A percentile compares a stretch with the other conserved stretches of the same genome.
Evolutionary conservation across 371 early-diverging fungal species (phyloP).

Genomic region (Pancytospora epiphaga): DNA sequence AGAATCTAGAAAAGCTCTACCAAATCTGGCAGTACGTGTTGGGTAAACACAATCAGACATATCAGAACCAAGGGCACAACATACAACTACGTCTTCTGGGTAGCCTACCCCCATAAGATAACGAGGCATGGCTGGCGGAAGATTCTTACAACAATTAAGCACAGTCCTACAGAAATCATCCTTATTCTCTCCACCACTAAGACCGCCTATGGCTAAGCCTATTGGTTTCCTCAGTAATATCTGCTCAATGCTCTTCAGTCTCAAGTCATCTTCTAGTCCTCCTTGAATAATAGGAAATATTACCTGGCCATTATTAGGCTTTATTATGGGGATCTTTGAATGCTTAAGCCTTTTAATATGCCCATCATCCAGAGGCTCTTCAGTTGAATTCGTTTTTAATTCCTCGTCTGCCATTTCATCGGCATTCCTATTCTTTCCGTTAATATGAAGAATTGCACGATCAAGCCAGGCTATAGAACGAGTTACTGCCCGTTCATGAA

Average conservation of each 20-base stretch:
- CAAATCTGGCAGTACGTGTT: conserved; percentile 84
- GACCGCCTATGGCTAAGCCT: conserved; percentile 83
- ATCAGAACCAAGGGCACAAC: conserved; percentile 79
- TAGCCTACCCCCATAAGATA: conserved; percentile 95
- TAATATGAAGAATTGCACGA: conserved; percentile 65
- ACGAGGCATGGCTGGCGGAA: conserved; percentile 73
- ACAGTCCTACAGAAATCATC: conserved; percentile 74
- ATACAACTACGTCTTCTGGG: conserved; percentile 79
- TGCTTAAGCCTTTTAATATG: conserved; percentile 5
- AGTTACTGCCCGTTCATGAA: conserved; percentile 80
- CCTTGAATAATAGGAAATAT: conserved; percentile 89
- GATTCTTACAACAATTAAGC: conserved; percentile 68
- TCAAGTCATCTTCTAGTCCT: conserved; percentile 68
- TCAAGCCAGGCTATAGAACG: conserved; percentile 84
- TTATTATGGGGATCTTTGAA: conserved; percentile 9
- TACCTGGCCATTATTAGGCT: conserved; percentile 63
- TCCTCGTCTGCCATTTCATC: conserved; percentile 60
- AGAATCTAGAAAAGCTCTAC: conserved; percentile 71
- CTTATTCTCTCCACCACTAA: conserved; percentile 85
- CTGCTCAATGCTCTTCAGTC: conserved; percentile 70
- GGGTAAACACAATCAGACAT: conserved; percentile 94
- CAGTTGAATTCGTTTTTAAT: conserved; percentile 62
- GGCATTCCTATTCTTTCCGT: not conserved
- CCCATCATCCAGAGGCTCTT: not conserved
- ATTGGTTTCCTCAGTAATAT: conserved; percentile 75